phyloP scores from a whole-genome alignment of 805 yeast species.

The Candida maltosa region DNA sequence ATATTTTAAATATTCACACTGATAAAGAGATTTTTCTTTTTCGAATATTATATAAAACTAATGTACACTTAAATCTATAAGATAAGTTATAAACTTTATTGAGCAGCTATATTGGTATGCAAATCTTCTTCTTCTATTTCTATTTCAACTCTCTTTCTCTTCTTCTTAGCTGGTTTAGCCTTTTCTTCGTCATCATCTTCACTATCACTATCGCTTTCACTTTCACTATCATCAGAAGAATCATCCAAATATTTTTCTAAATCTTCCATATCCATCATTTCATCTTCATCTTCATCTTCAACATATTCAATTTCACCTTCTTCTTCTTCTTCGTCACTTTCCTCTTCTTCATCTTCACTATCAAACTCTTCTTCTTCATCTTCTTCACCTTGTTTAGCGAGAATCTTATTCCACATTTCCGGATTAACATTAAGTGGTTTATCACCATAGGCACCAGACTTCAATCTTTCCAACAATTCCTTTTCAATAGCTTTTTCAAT shows the following conservation, averaged over 20 bases:
- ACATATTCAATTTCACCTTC: constrained; percentile 84
- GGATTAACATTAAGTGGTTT: constrained; percentile 96
- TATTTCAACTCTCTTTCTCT: constrained; percentile 74
- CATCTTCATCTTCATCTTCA: constrained; percentile 86
- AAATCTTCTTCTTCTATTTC: constrained; percentile 69
- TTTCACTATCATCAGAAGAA: constrained; percentile 35
- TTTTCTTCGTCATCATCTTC: constrained; percentile 34
- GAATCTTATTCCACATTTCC: constrained; percentile 89
- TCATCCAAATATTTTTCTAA: constrained; percentile 80
- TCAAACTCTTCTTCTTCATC: constrained; percentile 54
- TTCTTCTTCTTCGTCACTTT: constrained; percentile 47
- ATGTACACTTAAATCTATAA: constrained; percentile 1
- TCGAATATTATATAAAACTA: not conserved
- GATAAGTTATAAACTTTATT: too few species aligned
- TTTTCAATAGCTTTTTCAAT: constrained; percentile 95
- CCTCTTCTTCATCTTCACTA: constrained; percentile 51
- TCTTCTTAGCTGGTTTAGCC: constrained; percentile 43
- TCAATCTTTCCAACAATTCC: constrained; percentile 88
- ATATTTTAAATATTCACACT: too few species aligned
- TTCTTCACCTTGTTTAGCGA: constrained; percentile 59
- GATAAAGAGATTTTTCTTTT: too few species aligned
- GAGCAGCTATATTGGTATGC: constrained; percentile 32
- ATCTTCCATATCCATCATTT: constrained; percentile 89
- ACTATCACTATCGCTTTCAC: constrained; percentile 28
- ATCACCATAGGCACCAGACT: constrained; percentile 98